phyloP scores from a whole-genome alignment of 225 moss, liverwort and hornwort genomes.

The Pseudoscleropodium purum region DNA sequence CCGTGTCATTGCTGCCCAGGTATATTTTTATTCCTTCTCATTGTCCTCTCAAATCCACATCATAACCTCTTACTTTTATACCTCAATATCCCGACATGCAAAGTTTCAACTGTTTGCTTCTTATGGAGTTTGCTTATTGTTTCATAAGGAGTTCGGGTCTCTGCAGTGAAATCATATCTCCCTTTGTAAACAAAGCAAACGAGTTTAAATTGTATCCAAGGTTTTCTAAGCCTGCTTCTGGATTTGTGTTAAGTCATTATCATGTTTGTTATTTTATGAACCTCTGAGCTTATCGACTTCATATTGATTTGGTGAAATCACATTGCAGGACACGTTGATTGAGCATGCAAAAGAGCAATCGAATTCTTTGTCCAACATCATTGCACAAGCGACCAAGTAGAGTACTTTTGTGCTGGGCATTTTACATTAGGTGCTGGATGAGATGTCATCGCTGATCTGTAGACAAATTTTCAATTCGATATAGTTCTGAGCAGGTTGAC shows the following conservation, averaged over 20 bases:
- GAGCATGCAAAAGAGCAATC: conserved; percentile 98
- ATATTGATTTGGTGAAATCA: not conserved
- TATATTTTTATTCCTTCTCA: conserved; percentile 8
- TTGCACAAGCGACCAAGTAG: conserved; percentile 98
- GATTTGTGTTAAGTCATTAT: not conserved
- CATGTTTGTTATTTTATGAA: not conserved
- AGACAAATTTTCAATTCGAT: not conserved
- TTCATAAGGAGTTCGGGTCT: not conserved
- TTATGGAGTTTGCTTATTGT: not conserved
- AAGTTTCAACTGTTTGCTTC: not conserved
- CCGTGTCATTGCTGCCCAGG: conserved; percentile 98
- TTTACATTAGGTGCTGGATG: not conserved
- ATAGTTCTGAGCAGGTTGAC: not conserved
- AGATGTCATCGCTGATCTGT: not conserved
- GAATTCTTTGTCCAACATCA: conserved; percentile 89
- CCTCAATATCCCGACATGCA: not conserved
- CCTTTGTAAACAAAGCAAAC: not conserved
- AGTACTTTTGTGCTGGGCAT: not conserved
- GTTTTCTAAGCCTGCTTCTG: not conserved
- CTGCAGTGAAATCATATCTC: not conserved
- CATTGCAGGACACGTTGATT: conserved; percentile 83
- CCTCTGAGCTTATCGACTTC: not conserved
- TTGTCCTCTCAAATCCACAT: not conserved
- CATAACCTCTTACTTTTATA: not conserved
- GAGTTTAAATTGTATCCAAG: not conserved